phyloP scores from a whole-genome alignment of 441 rosid species.

The Aquilaria agallochum region DNA sequence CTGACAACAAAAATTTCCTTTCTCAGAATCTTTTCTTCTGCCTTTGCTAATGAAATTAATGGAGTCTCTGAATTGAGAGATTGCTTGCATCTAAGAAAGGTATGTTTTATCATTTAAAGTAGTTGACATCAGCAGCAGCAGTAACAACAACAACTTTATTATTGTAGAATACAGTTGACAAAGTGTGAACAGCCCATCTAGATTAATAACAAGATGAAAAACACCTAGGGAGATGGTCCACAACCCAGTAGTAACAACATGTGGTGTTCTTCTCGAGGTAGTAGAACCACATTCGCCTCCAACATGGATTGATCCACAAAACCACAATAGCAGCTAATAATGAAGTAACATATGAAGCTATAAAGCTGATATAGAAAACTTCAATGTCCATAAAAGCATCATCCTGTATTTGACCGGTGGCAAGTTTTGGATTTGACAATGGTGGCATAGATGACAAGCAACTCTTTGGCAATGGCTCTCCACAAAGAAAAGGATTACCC shows the following conservation, averaged over 20 bases:
- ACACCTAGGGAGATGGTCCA: too few species aligned
- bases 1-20: too few species aligned
- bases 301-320: slow-evolving; percentile 14
- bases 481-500: slow-evolving; percentile 18
- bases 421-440: not conserved
- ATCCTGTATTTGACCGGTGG: not conserved
- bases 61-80: too few species aligned
- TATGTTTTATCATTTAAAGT: too few species aligned
- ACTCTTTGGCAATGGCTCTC: slow-evolving; percentile 14
- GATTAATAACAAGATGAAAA: too few species aligned
- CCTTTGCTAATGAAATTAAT: too few species aligned
- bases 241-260: not conserved
- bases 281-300: slow-evolving; percentile 15
- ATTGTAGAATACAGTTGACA: too few species aligned
- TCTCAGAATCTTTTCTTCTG: too few species aligned
- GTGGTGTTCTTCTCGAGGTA: not conserved
- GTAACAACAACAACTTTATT: too few species aligned
- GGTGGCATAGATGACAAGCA: not conserved
- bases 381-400: not conserved
- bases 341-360: not conserved
- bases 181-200: too few species aligned
- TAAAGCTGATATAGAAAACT: not conserved
- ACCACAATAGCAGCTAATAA: not conserved
- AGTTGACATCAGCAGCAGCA: too few species aligned
- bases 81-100: too few species aligned